Base-by-base conservation (phyloP, 163 green algal species). In the Smithsoniella earleae region DNA sequence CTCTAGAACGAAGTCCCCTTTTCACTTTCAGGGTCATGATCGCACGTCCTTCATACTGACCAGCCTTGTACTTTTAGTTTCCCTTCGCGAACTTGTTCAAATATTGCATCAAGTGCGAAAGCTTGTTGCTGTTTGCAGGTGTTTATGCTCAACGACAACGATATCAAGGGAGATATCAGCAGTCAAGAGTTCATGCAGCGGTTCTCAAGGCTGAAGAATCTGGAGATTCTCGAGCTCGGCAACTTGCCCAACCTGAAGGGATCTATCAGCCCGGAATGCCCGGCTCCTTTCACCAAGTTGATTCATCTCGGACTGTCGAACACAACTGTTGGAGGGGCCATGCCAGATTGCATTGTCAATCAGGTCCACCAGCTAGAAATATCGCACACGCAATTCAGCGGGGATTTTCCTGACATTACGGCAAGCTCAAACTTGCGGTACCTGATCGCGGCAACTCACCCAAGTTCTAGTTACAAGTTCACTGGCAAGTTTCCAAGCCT, bases 231-330 rank as follows among this genome's bases (percentile, higher is more conserved):
- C 25, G 58, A 69, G 25, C 58, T 69, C 27, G 58, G 58, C 20
- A 69, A 69, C 58, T 33, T 69, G 8, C 49, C 49, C 49, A 27
- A 27, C 49, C 49, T 64, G n/a, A n/a, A n/a, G n/a, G n/a, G n/a
- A n/a, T n/a, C n/a, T n/a, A n/a, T n/a, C n/a, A n/a, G n/a, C n/a
- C n/a, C n/a, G n/a, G 58, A 30, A 30, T 69, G 58, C 58, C 40
- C 58, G 18, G 58, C n/a, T 18, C 58, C 58, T 6, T 69, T 69
- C 58, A 69, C 28, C 27, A 38, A 69, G 0, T 33, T 69, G 30
- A 69, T 69, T 33, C 58, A 69, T 36, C 58, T 69, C n/a, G 58
- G 58, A 30, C n/a, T 69, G 58, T 69, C 58, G 22, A 69, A 69
- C 58, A 69, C 58, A 18, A 45, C 58, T 16, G 25, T 69, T 8